These are phyloP conservation scores for Hippophae gyantsensis DNA, from an alignment of 306 rosid species.

Conservation along the genomic window DNA sequence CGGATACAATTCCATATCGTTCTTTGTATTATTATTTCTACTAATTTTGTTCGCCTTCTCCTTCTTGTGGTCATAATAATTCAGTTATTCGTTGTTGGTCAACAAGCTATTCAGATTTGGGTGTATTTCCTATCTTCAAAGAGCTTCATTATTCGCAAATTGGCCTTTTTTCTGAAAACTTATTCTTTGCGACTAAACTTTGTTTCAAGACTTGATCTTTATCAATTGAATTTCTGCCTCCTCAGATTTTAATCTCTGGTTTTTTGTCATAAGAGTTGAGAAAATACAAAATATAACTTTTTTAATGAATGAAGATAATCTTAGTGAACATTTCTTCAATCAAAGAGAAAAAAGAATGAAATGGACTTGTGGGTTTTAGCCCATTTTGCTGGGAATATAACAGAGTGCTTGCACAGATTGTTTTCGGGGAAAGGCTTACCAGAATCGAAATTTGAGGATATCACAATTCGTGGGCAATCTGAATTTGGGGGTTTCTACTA, in stretches of 20 bases:
- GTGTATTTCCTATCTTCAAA: too few relatives aligned
- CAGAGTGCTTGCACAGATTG: conserved; percentile 2
- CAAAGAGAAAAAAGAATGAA: background rate
- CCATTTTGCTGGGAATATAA: background rate
- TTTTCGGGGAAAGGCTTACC: background rate
- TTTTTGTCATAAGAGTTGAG: background rate
- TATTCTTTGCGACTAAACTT: too few relatives aligned
- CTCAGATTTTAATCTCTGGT: background rate
- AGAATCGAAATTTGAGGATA: background rate
- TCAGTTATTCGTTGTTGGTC: too few relatives aligned
- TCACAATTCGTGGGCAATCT: background rate
- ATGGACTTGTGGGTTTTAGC: conserved; percentile 1
- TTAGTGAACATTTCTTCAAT: background rate
- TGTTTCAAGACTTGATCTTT: background rate
- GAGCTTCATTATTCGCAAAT: too few relatives aligned
- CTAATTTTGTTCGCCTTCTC: too few relatives aligned
- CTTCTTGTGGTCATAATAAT: too few relatives aligned
- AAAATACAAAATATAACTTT: background rate
- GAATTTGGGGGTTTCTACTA: background rate
- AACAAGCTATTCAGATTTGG: too few relatives aligned
- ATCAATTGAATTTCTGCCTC: background rate
- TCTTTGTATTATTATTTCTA: too few relatives aligned
- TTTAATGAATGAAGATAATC: background rate
- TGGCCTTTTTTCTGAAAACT: too few relatives aligned
- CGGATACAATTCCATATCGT: too few relatives aligned